Evolutionary conservation across 148 eudicot species (phyloP), one percentile per base, ranked within the genome.

Genomic region (Suaeda aralocaspica): DNA sequence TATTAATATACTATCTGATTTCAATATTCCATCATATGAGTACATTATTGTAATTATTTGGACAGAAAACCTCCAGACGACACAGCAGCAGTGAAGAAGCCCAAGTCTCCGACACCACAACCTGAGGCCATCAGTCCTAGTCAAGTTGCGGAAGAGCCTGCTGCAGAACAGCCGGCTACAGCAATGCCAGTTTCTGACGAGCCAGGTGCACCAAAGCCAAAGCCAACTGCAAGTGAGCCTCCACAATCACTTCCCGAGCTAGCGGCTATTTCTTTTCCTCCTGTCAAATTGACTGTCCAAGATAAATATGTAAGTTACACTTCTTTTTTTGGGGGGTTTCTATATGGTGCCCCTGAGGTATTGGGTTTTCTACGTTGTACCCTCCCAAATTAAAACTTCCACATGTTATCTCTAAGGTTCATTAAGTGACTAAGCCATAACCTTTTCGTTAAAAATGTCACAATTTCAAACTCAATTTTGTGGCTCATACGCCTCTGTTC

Each of bases 271-370:
- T 75, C 80, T 9, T 80, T 74, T 36, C 78, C 82, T 12, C 80
- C 78, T 0, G 82, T 82, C 19, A 76, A 46, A 59, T 70, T 79
- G 31, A 56, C 33, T 25, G 31, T 72, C 61, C 53, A 71, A 65
- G 76, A 76, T 36, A 79, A 66, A n/a, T 59, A 29, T 57, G 85
- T 82, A 71, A 28, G 85, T 69, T 14, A n/a, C 67, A n/a, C 33
- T 70, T 4, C 12, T 6, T n/a, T n/a, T n/a, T n/a, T n/a, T n/a
- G n/a, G n/a, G n/a, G n/a, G n/a, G n/a, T n/a, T n/a, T n/a, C n/a
- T n/a, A n/a, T n/a, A n/a, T n/a, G n/a, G n/a, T n/a, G n/a, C n/a
- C n/a, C n/a, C n/a, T n/a, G n/a, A n/a, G n/a, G n/a, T n/a, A n/a
- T n/a, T n/a, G n/a, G n/a, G n/a, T n/a, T n/a, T n/a, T n/a, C n/a